Evolutionary conservation across 352 stramenopile genomes (phyloP).

Genomic region (Phytophthora multivora): DNA sequence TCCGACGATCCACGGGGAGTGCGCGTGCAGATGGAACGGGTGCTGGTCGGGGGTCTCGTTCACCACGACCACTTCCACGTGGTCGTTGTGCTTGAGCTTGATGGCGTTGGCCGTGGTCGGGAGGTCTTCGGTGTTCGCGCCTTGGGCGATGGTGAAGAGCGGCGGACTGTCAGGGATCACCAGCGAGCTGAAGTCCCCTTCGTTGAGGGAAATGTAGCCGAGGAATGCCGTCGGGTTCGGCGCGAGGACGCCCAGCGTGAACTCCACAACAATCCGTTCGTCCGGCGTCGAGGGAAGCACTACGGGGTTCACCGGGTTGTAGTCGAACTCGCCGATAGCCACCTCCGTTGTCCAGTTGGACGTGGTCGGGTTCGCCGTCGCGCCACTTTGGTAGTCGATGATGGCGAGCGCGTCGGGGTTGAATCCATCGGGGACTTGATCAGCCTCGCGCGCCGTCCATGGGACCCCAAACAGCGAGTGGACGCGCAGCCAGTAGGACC

Average conservation of each 20-base stretch:
- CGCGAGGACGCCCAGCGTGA: conserved; percentile 23
- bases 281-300: conserved; percentile 24
- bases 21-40: conserved; percentile 50
- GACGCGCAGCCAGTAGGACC: conserved; percentile 42
- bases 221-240: conserved; percentile 29
- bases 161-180: conserved; percentile 31
- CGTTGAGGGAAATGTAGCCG: conserved; percentile 38
- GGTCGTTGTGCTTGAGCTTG: conserved; percentile 32
- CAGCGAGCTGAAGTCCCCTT: conserved; percentile 29
- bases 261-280: conserved; percentile 40
- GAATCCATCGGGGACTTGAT: conserved; percentile 41
- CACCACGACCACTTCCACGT: conserved; percentile 47
- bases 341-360: conserved; percentile 29
- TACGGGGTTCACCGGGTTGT: conserved; percentile 18
- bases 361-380: conserved; percentile 29
- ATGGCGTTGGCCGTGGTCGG: conserved; percentile 36
- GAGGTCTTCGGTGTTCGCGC: conserved; percentile 31
- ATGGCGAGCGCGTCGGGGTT: conserved; percentile 43
- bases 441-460: conserved; percentile 30
- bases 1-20: conserved; percentile 45
- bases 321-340: conserved; percentile 45
- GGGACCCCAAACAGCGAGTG: conserved; percentile 30
- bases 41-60: conserved; percentile 49
- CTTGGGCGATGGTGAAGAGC: conserved; percentile 42
- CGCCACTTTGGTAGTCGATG: conserved; percentile 34